Conservation (phyloP, 2,329 filamentous ascomycete species). For the Alternaria postmessia region DNA sequence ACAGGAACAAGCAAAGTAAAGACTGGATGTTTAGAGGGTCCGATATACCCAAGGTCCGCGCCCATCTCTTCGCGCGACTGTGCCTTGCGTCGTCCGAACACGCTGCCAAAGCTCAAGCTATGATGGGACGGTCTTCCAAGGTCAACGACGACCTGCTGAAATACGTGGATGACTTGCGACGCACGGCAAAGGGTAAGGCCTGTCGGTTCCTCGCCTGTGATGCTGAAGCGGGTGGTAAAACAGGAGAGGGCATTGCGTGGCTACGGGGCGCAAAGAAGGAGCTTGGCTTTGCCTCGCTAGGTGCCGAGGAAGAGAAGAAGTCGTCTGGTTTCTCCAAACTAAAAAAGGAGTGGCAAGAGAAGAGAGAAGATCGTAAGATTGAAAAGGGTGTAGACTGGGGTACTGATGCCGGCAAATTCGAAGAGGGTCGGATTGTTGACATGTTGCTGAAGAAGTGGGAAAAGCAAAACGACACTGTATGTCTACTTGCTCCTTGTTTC, state of each 20-base stretch:
- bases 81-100: conserved; percentile 91
- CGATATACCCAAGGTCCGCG: conserved; percentile 85
- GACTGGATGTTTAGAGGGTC: conserved; percentile 98
- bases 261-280: conserved; percentile 78
- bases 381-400: conserved; percentile 79
- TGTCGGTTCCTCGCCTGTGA: conserved; percentile 92
- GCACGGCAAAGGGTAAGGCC: conserved; percentile 81
- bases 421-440: conserved; percentile 85
- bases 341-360: conserved; percentile 78
- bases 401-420: conserved; percentile 80
- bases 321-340: conserved; percentile 68
- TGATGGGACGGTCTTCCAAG: conserved; percentile 54
- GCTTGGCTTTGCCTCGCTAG: conserved; percentile 67
- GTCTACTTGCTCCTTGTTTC: conserved; percentile 33
- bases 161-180: conserved; percentile 78
- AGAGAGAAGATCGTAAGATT: conserved; percentile 78
- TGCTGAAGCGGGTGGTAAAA: conserved; percentile 81
- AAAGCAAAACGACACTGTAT: conserved; percentile 90
- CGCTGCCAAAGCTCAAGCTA: conserved; percentile 73
- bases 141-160: conserved; percentile 72
- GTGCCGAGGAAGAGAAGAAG: conserved; percentile 53
- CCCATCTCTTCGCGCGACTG: conserved; percentile 84
- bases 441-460: conserved; percentile 90
- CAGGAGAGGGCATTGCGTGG: conserved; percentile 88
- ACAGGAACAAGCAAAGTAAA: conserved; percentile 80